Base-by-base conservation (phyloP, 768 basidiomycete species). In the Pleurotus salmoneostramineus region DNA sequence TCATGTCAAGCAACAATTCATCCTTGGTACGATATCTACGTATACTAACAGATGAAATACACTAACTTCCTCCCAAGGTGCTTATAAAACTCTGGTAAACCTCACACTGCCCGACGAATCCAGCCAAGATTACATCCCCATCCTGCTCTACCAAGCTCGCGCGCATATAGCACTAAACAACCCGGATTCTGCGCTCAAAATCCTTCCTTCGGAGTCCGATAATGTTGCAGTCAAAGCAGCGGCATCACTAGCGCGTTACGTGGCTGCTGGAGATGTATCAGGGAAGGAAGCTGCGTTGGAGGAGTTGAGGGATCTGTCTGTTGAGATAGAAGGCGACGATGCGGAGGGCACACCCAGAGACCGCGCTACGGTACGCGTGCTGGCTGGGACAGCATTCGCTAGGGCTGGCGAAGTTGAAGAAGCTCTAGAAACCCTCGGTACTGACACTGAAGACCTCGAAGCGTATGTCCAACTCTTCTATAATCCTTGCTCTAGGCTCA, bases 361-460 rank as follows among this genome's bases (percentile, higher is more conserved):
- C 62, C 91, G 85, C 67, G 82, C 84, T 15, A 69, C 85, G 45
- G 92, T 95, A 5, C 78, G 85, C 55, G 90, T 92, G 32, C 72
- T 93, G 15, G 91, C 92, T 33, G 93, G 87, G n/a, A 93, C 88
- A 10, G 91, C 93, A 0, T 96, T 96, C 69, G 81, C 87, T 12
- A 75, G 83, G 35, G 91, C 91, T 12, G 89, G 87, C 2, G 95
- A 97, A 72, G 72, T 90, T 8, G 95, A 97, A 71, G 95, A 98
- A 72, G 95, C 94, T 1, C 74, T 97, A 27, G 95, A 96, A 71
- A 95, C 91, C 0, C 77, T 98, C 34, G 55, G 87, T 6, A 82
- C 81, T 5, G 88, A 85, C 49, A 83, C 84, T 34, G 82, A 88
- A 61, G 90, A 92, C 64, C 80, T 94, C 37, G 95, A 98, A 77